These are phyloP conservation scores for Monosporascus cannonballus DNA, from an alignment of 2,329 filamentous ascomycete genomes.

Conservation along the genomic window DNA sequence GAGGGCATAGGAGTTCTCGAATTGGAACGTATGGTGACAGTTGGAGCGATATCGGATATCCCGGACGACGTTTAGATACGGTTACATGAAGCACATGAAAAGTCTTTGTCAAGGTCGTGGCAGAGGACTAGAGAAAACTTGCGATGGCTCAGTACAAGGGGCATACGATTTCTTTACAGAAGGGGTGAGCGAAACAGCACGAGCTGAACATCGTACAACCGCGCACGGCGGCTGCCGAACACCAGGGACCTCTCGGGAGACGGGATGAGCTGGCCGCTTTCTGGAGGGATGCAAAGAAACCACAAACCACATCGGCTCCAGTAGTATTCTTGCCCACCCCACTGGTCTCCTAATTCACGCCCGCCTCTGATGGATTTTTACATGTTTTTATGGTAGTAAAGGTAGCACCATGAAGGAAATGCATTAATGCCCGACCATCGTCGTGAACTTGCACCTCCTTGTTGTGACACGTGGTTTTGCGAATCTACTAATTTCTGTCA, in stretches of 20 bases:
- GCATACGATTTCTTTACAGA: not conserved
- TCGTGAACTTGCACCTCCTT: not conserved
- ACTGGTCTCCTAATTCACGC: not conserved
- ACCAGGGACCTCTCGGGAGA: not conserved
- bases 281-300: not conserved
- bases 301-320: not conserved
- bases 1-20: constrained; percentile 5
- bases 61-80: constrained; percentile 12
- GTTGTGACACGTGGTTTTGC: constrained; percentile 2
- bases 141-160: constrained; percentile 3
- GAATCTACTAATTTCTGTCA: not conserved
- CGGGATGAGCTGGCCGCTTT: not conserved
- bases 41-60: not conserved
- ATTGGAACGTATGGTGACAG: not conserved
- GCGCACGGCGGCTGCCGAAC: not conserved
- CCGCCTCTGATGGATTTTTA: constrained; percentile 12
- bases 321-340: not conserved
- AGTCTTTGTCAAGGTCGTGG: constrained; percentile 18
- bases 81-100: constrained; percentile 16
- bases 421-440: constrained; percentile 11
- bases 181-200: not conserved
- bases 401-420: constrained; percentile 16
- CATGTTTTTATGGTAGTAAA: constrained; percentile 14
- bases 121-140: constrained; percentile 9
- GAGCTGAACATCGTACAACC: not conserved